Evolutionary conservation across 179 eudicot genomes (phyloP).

Genomic region (Beta corolliflora): DNA sequence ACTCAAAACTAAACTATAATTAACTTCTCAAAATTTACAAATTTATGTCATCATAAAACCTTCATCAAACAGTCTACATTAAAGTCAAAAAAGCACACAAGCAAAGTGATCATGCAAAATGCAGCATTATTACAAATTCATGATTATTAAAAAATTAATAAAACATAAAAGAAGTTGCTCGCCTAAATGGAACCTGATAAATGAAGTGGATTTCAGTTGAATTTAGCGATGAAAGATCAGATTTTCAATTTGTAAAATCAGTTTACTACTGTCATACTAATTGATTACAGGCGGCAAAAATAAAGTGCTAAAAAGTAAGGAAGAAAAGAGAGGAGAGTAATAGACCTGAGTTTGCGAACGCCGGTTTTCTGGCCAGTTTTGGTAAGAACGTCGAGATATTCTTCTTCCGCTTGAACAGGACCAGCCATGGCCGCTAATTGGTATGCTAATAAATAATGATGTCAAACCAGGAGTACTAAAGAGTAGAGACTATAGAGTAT

Average conservation of each 20-base stretch:
- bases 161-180: background rate
- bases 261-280: too few species aligned
- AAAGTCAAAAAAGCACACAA: background rate
- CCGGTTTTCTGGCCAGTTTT: conserved; percentile 66
- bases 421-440: conserved; percentile 28
- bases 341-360: conserved; percentile 60
- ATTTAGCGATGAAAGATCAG: background rate
- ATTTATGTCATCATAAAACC: background rate
- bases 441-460: too few species aligned
- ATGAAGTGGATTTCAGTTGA: background rate
- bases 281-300: too few species aligned
- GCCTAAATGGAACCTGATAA: background rate
- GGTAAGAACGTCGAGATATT: conserved; percentile 68
- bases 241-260: background rate
- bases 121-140: background rate
- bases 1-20: background rate
- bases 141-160: too few species aligned
- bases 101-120: background rate
- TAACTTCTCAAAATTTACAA: too few species aligned
- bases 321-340: background rate
- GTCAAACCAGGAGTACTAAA: too few species aligned
- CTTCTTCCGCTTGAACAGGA: conserved; percentile 40
- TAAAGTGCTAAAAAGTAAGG: background rate
- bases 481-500: too few species aligned
- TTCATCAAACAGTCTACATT: background rate